Conservation (phyloP, 495 filamentous ascomycete species). For the Talaromyces adpressus region DNA sequence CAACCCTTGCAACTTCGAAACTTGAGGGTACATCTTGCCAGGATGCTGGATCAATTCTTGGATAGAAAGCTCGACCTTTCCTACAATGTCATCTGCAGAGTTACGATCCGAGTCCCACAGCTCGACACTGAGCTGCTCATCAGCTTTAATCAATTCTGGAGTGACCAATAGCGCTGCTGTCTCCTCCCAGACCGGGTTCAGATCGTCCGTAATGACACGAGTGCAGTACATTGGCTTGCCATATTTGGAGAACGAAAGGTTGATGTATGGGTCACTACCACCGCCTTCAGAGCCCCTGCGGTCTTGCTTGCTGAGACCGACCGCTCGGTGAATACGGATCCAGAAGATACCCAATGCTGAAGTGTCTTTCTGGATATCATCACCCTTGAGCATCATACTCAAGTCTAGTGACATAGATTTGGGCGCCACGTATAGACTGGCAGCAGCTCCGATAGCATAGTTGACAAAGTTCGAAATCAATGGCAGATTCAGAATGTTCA, state of each 20-base stretch:
- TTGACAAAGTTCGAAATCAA: slow-evolving; percentile 96
- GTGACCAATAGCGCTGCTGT: slow-evolving; percentile 80
- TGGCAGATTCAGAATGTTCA: slow-evolving; percentile 88
- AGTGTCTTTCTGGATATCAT: slow-evolving; percentile 84
- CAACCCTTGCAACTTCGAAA: slow-evolving; percentile 75
- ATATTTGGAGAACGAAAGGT: slow-evolving; percentile 71
- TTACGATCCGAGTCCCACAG: slow-evolving; percentile 90
- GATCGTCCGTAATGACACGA: slow-evolving; percentile 85
- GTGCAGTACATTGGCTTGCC: slow-evolving; percentile 98
- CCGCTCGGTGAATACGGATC: slow-evolving; percentile 82
- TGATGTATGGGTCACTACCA: slow-evolving; percentile 91
- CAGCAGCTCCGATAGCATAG: slow-evolving; percentile 82
- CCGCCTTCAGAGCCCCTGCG: slow-evolving; percentile 72
- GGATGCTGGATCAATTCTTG: slow-evolving; percentile 93
- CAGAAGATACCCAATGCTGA: slow-evolving; percentile 80
- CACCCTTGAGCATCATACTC: slow-evolving; percentile 80
- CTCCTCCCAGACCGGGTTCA: slow-evolving; percentile 93
- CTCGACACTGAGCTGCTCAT: slow-evolving; percentile 88
- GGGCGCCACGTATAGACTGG: slow-evolving; percentile 89
- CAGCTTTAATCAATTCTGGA: slow-evolving; percentile 81
- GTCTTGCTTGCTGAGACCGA: slow-evolving; percentile 88
- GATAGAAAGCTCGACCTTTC: slow-evolving; percentile 87
- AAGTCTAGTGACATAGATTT: slow-evolving; percentile 92
- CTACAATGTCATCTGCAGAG: slow-evolving; percentile 87
- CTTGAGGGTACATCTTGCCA: slow-evolving; percentile 82